phyloP scores from a whole-genome alignment of 176 grass and related monocot species.

The Avena insularis region DNA sequence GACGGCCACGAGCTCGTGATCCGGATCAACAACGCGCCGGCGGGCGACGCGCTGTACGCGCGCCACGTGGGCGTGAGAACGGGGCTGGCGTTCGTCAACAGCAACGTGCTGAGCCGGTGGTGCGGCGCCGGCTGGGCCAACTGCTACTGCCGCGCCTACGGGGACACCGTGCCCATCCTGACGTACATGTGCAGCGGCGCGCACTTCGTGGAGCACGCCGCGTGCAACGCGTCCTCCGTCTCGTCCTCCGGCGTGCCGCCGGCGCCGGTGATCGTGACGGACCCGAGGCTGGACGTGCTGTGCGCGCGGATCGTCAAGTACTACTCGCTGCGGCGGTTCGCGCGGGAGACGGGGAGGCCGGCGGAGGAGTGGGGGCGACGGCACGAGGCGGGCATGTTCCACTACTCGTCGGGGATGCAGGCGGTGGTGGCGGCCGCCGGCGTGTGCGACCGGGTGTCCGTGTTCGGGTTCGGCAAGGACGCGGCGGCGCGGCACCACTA shows the following conservation, averaged over 20 bases:
- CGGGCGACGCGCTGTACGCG: constrained; percentile 6
- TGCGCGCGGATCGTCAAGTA: constrained; percentile 70
- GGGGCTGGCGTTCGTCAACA: constrained; percentile 72
- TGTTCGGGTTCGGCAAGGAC: constrained; percentile 74
- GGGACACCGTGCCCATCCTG: constrained; percentile 52
- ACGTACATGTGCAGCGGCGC: constrained; percentile 78
- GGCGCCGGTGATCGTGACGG: constrained; percentile 66
- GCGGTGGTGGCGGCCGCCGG: constrained; percentile 66
- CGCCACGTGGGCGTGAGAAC: constrained; percentile 61
- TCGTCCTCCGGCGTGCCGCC: not conserved
- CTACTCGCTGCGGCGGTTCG: constrained; percentile 77
- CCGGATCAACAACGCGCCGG: constrained; percentile 88
- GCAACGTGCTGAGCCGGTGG: constrained; percentile 65
- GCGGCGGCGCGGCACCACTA: constrained; percentile 57
- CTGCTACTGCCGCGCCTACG: constrained; percentile 70
- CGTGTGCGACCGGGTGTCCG: constrained; percentile 63
- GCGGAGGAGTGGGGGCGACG: constrained; percentile 46
- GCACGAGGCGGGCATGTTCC: constrained; percentile 67
- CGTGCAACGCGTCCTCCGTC: constrained; percentile 53
- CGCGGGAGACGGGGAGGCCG: constrained; percentile 50
- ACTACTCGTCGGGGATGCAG: constrained; percentile 91
- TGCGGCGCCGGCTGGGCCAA: not conserved
- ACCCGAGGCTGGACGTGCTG: constrained; percentile 66
- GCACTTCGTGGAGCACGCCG: constrained; percentile 71
- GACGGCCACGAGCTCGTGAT: constrained; percentile 72